A percentile compares a stretch with the other conserved stretches of the same genome.
These are phyloP conservation scores for Suaeda aralocaspica DNA, from an alignment of 148 eudicot species.

Conservation along the genomic window DNA sequence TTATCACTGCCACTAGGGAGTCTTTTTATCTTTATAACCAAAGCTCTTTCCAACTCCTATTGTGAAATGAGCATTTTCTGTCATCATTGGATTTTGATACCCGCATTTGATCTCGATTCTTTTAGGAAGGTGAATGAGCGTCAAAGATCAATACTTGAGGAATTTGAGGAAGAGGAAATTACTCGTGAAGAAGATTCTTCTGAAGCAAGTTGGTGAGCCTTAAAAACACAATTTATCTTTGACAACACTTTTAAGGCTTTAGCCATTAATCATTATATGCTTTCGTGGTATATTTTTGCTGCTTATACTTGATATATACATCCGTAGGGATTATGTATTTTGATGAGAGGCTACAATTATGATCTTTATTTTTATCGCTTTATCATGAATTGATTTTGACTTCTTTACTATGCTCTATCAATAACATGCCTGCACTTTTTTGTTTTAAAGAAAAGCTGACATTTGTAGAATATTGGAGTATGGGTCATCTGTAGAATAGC, in stretches of 20 bases:
- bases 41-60: background rate
- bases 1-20: background rate
- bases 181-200: constrained; percentile 38
- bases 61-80: background rate
- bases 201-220: constrained; percentile 63
- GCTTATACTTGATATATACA: background rate
- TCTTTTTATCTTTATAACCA: background rate
- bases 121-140: constrained; percentile 72
- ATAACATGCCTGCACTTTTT: background rate
- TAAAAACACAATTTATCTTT: constrained; percentile 2
- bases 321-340: background rate
- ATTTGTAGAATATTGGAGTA: background rate
- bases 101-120: constrained; percentile 12
- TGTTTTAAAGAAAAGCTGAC: background rate
- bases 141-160: constrained; percentile 86
- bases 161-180: constrained; percentile 77
- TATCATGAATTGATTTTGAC: background rate
- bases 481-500: background rate
- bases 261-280: background rate
- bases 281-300: too few relatives aligned
- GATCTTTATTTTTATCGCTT: background rate
- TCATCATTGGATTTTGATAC: constrained; percentile 4
- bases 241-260: constrained; percentile 9
- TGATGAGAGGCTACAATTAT: background rate
- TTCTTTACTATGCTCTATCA: background rate